Conservation (phyloP, 345 rosid species). For the Geranium brycei region DNA sequence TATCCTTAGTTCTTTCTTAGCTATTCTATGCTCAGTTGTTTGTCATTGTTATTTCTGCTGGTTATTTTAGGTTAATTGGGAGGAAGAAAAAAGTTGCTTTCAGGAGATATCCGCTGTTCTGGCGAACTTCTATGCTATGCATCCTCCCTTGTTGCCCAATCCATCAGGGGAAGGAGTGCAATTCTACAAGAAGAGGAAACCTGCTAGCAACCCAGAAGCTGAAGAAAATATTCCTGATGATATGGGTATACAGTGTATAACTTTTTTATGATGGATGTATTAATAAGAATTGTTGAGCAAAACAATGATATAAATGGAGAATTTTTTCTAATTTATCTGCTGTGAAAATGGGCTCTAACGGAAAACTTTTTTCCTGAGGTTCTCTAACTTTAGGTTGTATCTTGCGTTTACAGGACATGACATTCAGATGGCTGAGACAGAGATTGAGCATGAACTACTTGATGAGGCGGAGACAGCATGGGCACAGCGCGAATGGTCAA, state of each 20-base stretch:
- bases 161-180: slow-evolving; percentile 65
- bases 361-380: slow-evolving; percentile 2
- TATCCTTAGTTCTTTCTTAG: neutral
- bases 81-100: slow-evolving; percentile 67
- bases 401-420: slow-evolving; percentile 25
- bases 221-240: slow-evolving; percentile 13
- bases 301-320: neutral
- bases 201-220: slow-evolving; percentile 18
- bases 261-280: neutral
- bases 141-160: slow-evolving; percentile 77
- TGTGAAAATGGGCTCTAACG: too few relatives aligned
- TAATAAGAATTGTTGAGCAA: neutral
- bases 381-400: neutral
- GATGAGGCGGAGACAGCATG: slow-evolving; percentile 80
- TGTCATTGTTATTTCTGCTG: neutral
- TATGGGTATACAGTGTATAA: slow-evolving; percentile 24
- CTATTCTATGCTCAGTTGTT: neutral
- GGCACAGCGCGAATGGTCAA: slow-evolving; percentile 96
- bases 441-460: slow-evolving; percentile 51
- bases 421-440: slow-evolving; percentile 22
- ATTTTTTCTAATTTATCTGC: neutral
- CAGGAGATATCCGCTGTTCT: slow-evolving; percentile 82
- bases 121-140: slow-evolving; percentile 85
- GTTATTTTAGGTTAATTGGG: slow-evolving; percentile 69
- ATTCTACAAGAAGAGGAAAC: slow-evolving; percentile 40